Conservation (phyloP, 257 asterid species). For the Gentiana macrophylla region DNA sequence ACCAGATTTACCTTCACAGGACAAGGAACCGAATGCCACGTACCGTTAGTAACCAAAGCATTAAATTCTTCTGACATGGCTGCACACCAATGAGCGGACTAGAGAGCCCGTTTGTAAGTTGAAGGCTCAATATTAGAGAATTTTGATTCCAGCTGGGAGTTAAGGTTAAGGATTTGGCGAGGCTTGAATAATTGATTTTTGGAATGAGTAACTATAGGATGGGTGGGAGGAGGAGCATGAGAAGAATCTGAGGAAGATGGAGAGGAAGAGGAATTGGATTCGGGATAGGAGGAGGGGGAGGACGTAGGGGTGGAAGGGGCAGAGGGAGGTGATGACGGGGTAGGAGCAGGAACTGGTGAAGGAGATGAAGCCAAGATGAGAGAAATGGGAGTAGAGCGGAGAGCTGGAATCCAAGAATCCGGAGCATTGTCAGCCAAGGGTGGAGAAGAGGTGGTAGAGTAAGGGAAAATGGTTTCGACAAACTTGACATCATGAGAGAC, state of each 20-base stretch:
- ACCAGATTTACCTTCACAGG: background rate
- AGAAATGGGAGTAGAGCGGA: too few relatives aligned
- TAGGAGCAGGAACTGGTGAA: background rate
- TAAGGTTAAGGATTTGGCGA: background rate
- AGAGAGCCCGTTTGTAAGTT: background rate
- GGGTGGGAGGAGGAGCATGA: too few relatives aligned
- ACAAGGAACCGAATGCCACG: background rate
- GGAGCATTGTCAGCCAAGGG: too few relatives aligned
- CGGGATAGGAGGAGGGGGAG: background rate
- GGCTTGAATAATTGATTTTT: background rate
- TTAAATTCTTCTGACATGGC: constrained; percentile 2
- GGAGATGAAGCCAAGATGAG: background rate
- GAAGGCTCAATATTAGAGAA: background rate
- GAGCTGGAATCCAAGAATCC: too few relatives aligned
- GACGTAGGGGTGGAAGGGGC: background rate
- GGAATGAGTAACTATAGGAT: too few relatives aligned
- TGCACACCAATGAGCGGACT: background rate
- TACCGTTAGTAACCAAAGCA: background rate
- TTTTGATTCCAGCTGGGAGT: too few relatives aligned
- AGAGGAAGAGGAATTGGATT: too few relatives aligned
- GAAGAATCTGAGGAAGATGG: too few relatives aligned
- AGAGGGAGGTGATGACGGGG: too few relatives aligned
- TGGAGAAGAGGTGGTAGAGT: background rate
- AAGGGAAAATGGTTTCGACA: background rate
- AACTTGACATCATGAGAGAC: too few relatives aligned